Conservation (phyloP, 164 flowering plant genomes). For the Paratinospora sagittata region DNA sequence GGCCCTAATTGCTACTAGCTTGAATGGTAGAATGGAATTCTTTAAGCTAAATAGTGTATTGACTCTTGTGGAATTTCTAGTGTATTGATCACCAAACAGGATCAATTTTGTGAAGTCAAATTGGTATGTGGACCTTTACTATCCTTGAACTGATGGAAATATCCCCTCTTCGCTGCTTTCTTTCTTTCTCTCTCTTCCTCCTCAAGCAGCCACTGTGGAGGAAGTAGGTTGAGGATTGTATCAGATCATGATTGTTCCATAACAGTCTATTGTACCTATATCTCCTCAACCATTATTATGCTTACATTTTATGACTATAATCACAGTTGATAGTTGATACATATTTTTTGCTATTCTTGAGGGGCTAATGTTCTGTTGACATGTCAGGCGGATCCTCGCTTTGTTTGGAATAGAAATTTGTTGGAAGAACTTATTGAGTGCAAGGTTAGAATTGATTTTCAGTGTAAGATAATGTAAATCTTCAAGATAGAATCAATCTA, state of each 20-base stretch:
- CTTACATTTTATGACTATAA: neutral
- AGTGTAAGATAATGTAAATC: constrained; percentile 5
- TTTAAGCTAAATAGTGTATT: too few species aligned
- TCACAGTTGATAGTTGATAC: neutral
- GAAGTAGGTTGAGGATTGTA: too few species aligned
- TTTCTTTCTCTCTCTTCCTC: too few species aligned
- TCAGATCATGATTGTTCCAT: neutral
- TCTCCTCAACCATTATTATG: neutral
- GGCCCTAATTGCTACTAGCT: too few species aligned
- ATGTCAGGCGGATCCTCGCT: constrained; percentile 93
- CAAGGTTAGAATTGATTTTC: constrained; percentile 49
- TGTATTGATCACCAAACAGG: too few species aligned
- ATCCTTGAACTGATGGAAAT: too few species aligned
- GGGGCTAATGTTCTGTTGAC: constrained; percentile 15
- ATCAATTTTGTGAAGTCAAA: too few species aligned
- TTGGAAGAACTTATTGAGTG: constrained; percentile 89
- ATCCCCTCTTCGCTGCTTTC: too few species aligned
- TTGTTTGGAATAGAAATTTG: constrained; percentile 85
- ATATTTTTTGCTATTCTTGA: neutral
- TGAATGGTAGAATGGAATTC: too few species aligned
- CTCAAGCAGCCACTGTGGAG: too few species aligned
- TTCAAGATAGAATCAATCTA: neutral
- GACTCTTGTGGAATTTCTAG: too few species aligned
- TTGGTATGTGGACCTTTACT: too few species aligned
- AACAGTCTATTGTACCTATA: neutral